Percentiles rank a stretch among this genome's conserved stretches.
Conservation (phyloP, 495 filamentous ascomycete species). For the Trichoderma erinaceum region DNA sequence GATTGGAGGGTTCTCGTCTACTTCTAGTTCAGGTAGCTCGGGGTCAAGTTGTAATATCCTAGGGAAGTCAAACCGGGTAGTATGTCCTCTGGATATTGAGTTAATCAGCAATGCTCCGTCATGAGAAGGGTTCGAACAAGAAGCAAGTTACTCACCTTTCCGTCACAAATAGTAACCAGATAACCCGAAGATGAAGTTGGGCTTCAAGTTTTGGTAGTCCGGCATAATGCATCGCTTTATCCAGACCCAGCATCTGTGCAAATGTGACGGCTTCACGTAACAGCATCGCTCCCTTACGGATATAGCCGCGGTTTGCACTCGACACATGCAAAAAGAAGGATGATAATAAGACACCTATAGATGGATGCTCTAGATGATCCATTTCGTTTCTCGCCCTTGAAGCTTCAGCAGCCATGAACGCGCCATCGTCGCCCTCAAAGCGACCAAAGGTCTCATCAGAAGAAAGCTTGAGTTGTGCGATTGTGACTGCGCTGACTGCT, state of each 20-base stretch:
- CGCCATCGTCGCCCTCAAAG: neutral
- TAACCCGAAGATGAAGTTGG: neutral
- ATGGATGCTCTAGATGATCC: slow-evolving; percentile 2
- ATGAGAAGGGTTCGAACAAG: neutral
- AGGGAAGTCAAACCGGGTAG: neutral
- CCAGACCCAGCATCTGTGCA: slow-evolving; percentile 1
- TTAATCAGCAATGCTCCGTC: neutral
- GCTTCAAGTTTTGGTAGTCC: neutral
- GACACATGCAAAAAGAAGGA: neutral
- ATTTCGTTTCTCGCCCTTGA: neutral
- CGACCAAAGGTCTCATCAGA: neutral
- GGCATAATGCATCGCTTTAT: neutral
- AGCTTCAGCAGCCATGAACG: neutral
- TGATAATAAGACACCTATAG: neutral
- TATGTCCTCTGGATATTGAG: neutral
- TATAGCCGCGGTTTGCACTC: slow-evolving; percentile 1
- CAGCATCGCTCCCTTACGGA: neutral
- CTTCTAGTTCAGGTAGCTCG: neutral
- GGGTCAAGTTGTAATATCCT: slow-evolving; percentile 2
- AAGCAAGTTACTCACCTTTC: neutral
- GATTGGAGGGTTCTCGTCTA: neutral
- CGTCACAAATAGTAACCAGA: neutral
- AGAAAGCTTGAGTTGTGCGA: neutral
- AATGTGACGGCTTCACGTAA: slow-evolving; percentile 6
- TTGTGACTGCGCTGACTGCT: neutral